These are phyloP conservation scores for Phlebiopsis flavidoalba DNA, from an alignment of 768 basidiomycete genomes.

Conservation along the genomic window DNA sequence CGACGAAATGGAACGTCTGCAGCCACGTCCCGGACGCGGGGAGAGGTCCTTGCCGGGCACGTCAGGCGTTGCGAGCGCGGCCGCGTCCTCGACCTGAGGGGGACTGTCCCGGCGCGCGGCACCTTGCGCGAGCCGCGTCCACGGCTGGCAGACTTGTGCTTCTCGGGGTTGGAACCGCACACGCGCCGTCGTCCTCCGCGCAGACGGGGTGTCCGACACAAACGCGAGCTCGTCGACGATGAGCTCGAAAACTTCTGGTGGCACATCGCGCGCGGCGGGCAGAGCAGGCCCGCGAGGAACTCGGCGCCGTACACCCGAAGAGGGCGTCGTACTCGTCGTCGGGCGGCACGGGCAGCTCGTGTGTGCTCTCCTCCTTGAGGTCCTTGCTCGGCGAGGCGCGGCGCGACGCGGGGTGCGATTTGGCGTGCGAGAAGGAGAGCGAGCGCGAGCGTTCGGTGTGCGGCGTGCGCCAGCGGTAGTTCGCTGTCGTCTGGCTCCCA, in stretches of 20 bases:
- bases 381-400: slow-evolving; percentile 47
- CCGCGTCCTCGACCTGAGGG: slow-evolving; percentile 24
- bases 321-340: slow-evolving; percentile 50
- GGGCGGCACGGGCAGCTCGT: slow-evolving; percentile 6
- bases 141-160: slow-evolving; percentile 41
- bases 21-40: slow-evolving; percentile 42
- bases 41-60: slow-evolving; percentile 18
- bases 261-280: slow-evolving; percentile 74
- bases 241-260: slow-evolving; percentile 94
- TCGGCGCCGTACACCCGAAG: slow-evolving; percentile 79
- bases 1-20: slow-evolving; percentile 78
- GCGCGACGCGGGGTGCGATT: slow-evolving; percentile 44
- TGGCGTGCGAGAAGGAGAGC: slow-evolving; percentile 43
- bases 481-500: slow-evolving; percentile 29
- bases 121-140: slow-evolving; percentile 53
- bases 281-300: slow-evolving; percentile 76
- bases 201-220: slow-evolving; percentile 90
- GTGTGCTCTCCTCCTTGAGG: slow-evolving; percentile 12
- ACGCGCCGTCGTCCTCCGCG: slow-evolving; percentile 62
- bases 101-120: slow-evolving; percentile 13
- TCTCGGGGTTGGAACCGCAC: slow-evolving; percentile 74
- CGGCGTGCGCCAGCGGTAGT: slow-evolving; percentile 63
- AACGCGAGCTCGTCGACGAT: slow-evolving; percentile 89
- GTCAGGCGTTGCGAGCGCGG: slow-evolving; percentile 27
- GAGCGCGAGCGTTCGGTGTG: slow-evolving; percentile 44